These are phyloP conservation scores for Tetraselmis chui DNA, from an alignment of 139 green algal genomes.

Conservation along the genomic window DNA sequence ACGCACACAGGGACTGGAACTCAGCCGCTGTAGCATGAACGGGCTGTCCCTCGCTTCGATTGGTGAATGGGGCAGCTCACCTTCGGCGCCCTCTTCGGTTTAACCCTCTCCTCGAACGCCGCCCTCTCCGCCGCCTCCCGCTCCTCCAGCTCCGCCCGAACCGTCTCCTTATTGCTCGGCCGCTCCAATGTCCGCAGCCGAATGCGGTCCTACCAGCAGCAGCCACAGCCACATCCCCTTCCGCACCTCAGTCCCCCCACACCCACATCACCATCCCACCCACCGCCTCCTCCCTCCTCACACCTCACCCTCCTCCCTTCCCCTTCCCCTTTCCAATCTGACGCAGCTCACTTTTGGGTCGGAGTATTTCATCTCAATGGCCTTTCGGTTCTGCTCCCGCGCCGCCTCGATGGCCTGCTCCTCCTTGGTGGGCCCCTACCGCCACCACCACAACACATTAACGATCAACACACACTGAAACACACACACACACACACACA, in stretches of 20 bases:
- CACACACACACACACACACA: too few relatives aligned
- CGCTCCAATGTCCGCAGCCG: slow-evolving; percentile 44
- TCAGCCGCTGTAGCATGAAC: too few relatives aligned
- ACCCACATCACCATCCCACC: too few relatives aligned
- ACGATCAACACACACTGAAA: too few relatives aligned
- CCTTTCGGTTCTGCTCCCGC: slow-evolving; percentile 26
- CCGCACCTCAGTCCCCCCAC: too few relatives aligned
- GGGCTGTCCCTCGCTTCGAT: too few relatives aligned
- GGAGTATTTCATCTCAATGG: slow-evolving; percentile 13
- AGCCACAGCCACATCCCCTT: background rate
- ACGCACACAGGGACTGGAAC: too few relatives aligned
- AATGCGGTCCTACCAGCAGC: background rate
- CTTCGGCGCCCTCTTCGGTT: slow-evolving; percentile 5
- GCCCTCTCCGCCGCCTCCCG: slow-evolving; percentile 5
- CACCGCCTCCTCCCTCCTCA: too few relatives aligned
- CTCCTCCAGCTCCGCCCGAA: slow-evolving; percentile 48
- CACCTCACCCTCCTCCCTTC: too few relatives aligned
- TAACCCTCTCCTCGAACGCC: slow-evolving; percentile 3
- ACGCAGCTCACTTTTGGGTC: background rate
- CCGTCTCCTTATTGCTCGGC: slow-evolving; percentile 49
- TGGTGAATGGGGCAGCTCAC: too few relatives aligned
- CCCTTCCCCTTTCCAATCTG: too few relatives aligned
- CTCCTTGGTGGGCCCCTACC: slow-evolving; percentile 48
- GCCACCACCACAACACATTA: background rate
- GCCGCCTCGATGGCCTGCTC: slow-evolving; percentile 47